Evolutionary conservation across 805 yeast species (phyloP), one percentile per base, ranked within the genome.

Genomic region (Starmerella roubikii): DNA sequence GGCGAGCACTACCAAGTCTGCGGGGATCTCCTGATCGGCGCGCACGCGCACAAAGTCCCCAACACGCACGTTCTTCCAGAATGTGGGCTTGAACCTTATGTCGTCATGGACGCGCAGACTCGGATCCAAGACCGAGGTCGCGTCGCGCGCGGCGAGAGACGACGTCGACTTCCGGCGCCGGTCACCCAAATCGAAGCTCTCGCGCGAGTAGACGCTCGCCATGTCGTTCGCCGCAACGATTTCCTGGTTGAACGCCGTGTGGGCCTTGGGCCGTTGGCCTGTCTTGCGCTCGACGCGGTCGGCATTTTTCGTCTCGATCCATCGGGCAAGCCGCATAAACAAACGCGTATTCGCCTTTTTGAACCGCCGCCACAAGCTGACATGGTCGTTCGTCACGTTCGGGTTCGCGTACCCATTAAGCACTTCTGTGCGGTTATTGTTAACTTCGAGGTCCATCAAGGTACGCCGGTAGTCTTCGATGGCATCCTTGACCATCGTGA

Each of bases 401-500:
- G 68, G 69, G 58, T 81, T 81, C 7, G 60, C 56, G 37, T 74
- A 46, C 10, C 80, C 77, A 9, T 58, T 51, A 30, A 81, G 57
- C 25, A 75, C 53, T 54, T 78, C 86, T 10, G 79, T 74, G 13
- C 74, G 68, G 2, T 79, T 71, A 53, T 77, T 78, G 56, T 80
- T 80, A 54, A 81, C 65, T 46, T 79, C 86, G 40, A 66, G 60
- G 55, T 80, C 93, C 32, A 74, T 70, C 1, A 66, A 50, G 0
- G 74, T 71, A 53, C 93, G 67, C 45, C 82, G 67, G 44, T 72
- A 77, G 56, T 80, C 93, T 59, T 80, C 93, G 48, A 81, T 65
- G 0, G 81, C 88, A 56, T 81, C 93, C 55, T 79, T 79, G 44
- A 76, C 56, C 17, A 82, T 86, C 2, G 93, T 81, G 44, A 81